Evolutionary conservation across 139 green algal species (phyloP), one percentile per base, ranked within the genome.

Genomic region (Tetraselmis striata): DNA sequence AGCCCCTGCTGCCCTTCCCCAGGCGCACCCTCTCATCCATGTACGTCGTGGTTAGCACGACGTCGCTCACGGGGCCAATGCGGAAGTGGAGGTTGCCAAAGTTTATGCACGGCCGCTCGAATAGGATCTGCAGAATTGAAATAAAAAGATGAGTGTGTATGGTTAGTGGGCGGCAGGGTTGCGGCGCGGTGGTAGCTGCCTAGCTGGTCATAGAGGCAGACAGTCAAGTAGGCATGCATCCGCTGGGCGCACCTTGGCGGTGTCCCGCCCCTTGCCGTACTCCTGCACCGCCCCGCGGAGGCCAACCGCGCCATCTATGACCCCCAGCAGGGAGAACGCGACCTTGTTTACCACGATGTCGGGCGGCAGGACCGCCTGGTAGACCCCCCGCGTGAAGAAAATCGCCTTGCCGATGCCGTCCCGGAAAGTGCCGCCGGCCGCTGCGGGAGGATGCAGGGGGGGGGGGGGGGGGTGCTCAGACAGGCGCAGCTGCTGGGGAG

Each of bases 11-110:
- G 83, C 94, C 94, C 80, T 85, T 89, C 27, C 94, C 94, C 76
- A 97, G 79, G 11, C 94, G 87, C 76, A 97, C 84, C 0, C 87
- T 82, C 74, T 95, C 91, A 78, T 96, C 92, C 30, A 97, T 77
- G 86, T 95, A 97, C 0, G 90, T 92, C 0, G 94, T 97, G 27
- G 85, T 81, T 31, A 97, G 88, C 28, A 89, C 83, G 80, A 97
- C 94, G 28, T 31, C 81, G 77, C 80, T 90, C 58, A 83, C 74
- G 0, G 87, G 87, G 28, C 92, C 94, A 29, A 95, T 90, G 0
- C 85, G 78, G 29, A 92, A 77, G 80, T 90, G 76, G 22, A 96
- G 80, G 28, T 11, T 75, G 45, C 45, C 45, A 18, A 92, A 67
- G 28, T 31, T 86, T 30, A 96, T 79, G 30, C 90, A 86, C 0